Evolutionary conservation across 305 asterid genomes (phyloP).

Genomic region (Rubia tinctorum): DNA sequence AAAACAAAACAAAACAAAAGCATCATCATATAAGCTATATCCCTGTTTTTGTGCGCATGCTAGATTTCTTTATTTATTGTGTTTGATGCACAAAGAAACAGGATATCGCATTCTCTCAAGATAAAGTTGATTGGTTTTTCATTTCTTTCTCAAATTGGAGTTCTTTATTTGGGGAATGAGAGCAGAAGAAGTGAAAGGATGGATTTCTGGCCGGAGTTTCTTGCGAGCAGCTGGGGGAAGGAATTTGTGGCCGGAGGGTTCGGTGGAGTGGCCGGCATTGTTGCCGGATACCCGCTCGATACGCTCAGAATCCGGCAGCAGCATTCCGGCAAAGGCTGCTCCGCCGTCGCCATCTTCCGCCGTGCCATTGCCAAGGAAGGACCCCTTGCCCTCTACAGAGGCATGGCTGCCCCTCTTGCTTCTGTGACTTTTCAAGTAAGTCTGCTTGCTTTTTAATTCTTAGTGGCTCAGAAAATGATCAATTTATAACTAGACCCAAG

Average conservation of each 20-base stretch:
- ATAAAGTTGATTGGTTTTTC: neutral
- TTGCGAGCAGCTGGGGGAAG: conserved; percentile 59
- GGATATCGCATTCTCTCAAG: neutral
- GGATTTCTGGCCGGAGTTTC: conserved; percentile 81
- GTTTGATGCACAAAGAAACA: neutral
- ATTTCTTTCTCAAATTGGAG: neutral
- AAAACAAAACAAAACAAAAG: neutral
- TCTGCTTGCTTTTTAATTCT: neutral
- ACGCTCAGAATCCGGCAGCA: conserved; percentile 75
- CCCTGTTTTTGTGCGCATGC: neutral
- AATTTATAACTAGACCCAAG: too few relatives aligned
- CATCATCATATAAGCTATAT: neutral
- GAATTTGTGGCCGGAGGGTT: conserved; percentile 88
- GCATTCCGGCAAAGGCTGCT: conserved; percentile 44
- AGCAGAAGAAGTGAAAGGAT: conserved; percentile 22
- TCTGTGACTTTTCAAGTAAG: conserved; percentile 73
- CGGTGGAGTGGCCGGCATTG: conserved; percentile 72
- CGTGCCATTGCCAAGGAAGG: conserved; percentile 52
- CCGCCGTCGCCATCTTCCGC: conserved; percentile 56
- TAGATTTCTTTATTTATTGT: neutral
- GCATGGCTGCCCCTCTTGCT: conserved; percentile 83
- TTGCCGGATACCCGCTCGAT: conserved; percentile 80
- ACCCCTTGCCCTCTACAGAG: conserved; percentile 62
- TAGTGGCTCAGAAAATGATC: neutral
- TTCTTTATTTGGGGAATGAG: conserved; percentile 18